Percentiles rank a stretch among this genome's conserved stretches.
These are phyloP conservation scores for Gastrolobium villosum DNA, from an alignment of 306 rosid genomes.

Conservation along the genomic window DNA sequence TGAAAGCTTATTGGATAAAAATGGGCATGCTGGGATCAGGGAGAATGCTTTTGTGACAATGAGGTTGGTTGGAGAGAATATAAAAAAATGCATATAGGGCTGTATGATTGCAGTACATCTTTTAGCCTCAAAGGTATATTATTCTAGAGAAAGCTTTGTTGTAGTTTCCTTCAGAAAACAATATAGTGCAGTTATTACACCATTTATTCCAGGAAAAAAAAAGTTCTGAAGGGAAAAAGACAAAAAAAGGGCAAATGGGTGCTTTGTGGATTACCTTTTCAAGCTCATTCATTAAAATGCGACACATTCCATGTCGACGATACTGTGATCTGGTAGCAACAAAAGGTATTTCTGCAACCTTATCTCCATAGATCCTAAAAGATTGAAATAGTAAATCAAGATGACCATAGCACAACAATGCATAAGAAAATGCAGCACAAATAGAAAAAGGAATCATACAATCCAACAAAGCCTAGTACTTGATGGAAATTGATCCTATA, in stretches of 20 bases:
- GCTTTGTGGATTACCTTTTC: conserved; percentile 68
- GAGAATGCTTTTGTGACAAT: too few relatives aligned
- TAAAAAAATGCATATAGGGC: too few relatives aligned
- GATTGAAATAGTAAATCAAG: conserved; percentile 33
- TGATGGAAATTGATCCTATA: conserved; percentile 34
- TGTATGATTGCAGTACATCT: too few relatives aligned
- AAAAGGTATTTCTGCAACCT: conserved; percentile 91
- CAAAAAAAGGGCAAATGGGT: not conserved
- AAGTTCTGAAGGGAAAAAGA: not conserved
- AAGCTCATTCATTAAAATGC: conserved; percentile 77
- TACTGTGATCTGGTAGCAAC: conserved; percentile 78
- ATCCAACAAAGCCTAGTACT: conserved; percentile 23
- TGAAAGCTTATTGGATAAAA: too few relatives aligned
- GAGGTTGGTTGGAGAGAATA: too few relatives aligned
- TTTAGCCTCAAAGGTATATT: too few relatives aligned
- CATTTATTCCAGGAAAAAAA: not conserved
- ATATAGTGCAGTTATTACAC: not conserved
- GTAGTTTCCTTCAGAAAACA: not conserved
- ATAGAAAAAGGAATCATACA: conserved; percentile 7
- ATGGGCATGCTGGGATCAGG: too few relatives aligned
- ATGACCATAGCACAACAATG: conserved; percentile 9
- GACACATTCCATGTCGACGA: conserved; percentile 97
- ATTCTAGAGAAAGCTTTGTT: not conserved
- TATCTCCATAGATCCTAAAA: conserved; percentile 77
- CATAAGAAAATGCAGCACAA: conserved; percentile 33